Evolutionary conservation across 1,139 yeast genomes (phyloP), one percentile per base, ranked within the genome.

Genomic region (Kodamaea sp.): DNA sequence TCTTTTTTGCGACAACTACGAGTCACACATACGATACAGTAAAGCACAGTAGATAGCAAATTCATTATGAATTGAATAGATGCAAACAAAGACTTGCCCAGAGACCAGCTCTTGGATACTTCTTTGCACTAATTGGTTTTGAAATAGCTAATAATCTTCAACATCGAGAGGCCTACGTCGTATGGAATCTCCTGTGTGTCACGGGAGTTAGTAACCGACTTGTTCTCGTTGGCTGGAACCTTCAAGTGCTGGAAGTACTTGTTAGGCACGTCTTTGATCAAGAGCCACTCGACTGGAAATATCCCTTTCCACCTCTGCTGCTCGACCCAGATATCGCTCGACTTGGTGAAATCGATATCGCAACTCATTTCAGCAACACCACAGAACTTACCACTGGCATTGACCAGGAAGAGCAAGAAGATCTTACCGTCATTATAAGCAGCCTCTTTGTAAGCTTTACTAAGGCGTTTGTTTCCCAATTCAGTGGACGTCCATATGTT

Each of bases 401-500:
- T 78, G 3, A 78, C 83, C 53, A 79, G 78, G 48, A 76, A 79
- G 42, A 78, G 69, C 13, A 79, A 51, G 41, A 66, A 74, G 1
- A 79, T 54, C 22, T 57, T 59, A 1, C 63, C 67, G 2, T 41
- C 35, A 3, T 38, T n/a, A 32, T 35, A 12, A 45, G 12, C 42
- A 49, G 22, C 43, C 5, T 44, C 47, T 7, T 38, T 44, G 37
- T 44, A 71, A 0, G 74, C 72, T 34, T 59, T 64, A 28, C 73
- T 64, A 31, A 79, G 60, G 38, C 81, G 57, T 37, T 63, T 70
- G 44, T 78, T 78, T 0, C 84, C 84, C 35, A 71, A 57, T 22
- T 66, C 76, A 0, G 84, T 78, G 0, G 83, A 77, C 0, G 82
- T 66, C 85, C 85, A 79, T 22, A 78, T 65, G 5, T 66, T 65